A percentile compares a stretch with the other conserved stretches of the same genome.
phyloP scores from a whole-genome alignment of 495 filamentous ascomycete genomes.

The Cetradonia linearis region DNA sequence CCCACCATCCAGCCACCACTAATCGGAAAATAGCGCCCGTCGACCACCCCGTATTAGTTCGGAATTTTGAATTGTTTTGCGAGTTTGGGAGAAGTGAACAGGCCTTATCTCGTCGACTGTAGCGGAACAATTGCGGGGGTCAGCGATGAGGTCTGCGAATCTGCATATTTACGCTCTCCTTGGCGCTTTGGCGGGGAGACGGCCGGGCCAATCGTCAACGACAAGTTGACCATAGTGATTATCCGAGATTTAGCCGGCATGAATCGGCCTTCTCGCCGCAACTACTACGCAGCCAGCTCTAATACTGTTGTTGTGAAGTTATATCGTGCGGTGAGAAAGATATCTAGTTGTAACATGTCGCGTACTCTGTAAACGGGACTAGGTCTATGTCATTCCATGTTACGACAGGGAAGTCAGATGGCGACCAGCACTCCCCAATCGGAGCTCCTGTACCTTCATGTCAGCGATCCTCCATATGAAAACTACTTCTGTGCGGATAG shows the following conservation, averaged over 20 bases:
- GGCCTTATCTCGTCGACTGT: background rate
- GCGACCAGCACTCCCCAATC: background rate
- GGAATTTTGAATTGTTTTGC: background rate
- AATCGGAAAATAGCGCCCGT: conserved; percentile 1
- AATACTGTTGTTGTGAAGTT: too few species aligned
- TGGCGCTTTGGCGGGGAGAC: conserved; percentile 9
- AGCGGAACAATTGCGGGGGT: background rate
- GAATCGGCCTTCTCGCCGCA: too few species aligned
- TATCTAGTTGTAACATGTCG: too few species aligned
- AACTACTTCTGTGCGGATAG: background rate
- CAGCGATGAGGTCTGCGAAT: background rate
- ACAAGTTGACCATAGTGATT: too few species aligned
- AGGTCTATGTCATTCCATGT: too few species aligned
- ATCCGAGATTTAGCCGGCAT: too few species aligned
- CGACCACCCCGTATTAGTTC: background rate
- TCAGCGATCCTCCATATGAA: background rate
- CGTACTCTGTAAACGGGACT: too few species aligned
- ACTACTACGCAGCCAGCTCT: too few species aligned
- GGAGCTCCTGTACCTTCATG: background rate
- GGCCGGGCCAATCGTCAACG: background rate
- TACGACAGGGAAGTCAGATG: too few species aligned
- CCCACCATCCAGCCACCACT: conserved; percentile 17
- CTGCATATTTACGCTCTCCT: conserved; percentile 9
- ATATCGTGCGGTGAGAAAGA: too few species aligned
- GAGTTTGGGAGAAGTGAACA: conserved; percentile 8